Evolutionary conservation across 768 basidiomycete species (phyloP), one percentile per base, ranked within the genome.

Genomic region (Phylloporus sp.): DNA sequence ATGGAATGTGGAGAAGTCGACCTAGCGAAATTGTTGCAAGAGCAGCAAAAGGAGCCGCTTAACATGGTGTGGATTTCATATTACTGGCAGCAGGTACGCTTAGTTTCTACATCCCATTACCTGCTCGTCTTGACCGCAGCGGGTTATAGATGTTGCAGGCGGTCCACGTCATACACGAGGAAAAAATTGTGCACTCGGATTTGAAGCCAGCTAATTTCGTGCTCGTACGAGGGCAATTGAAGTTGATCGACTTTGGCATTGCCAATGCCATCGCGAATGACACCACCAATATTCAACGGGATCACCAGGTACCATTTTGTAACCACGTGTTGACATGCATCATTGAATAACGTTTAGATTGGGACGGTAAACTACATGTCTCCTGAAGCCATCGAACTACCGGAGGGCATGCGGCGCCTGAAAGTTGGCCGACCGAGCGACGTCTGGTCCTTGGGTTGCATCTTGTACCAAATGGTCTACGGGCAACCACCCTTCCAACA

Each of bases 361-460:
- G 95, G 95, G 3, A 95, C 93, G 2, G 87, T 96, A 29, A 99
- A 99, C 61, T 99, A 95, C 64, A 99, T 99, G 95, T 93, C 91
- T 44, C 95, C 95, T 0, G 95, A 99, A 67, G 91, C 95, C 11
- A 91, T 99, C 44, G 90, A 93, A 61, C 70, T 88, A 18, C 84
- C 84, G 5, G 90, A 88, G 46, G 90, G 86, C 34, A 88, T 84
- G 82, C 79, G 87, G 11, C 79, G 90, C 21, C 79, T 95, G 48
- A 96, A 95, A 73, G 92, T 98, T 42, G 96, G 95, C 4, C 86
- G 94, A 20, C 83, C 93, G 0, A 92, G 89, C 43, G 95, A 99
- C 64, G 90, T 99, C 33, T 99, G 95, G 95, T 96, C 93, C 3
- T 73, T 99, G 3, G 95, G 95, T 2, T 95, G 92, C 66, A 99